Percentiles rank a stretch among this genome's conserved stretches.
Conservation (phyloP, 2,329 filamentous ascomycete genomes). For the Cercospora nicotianae region DNA sequence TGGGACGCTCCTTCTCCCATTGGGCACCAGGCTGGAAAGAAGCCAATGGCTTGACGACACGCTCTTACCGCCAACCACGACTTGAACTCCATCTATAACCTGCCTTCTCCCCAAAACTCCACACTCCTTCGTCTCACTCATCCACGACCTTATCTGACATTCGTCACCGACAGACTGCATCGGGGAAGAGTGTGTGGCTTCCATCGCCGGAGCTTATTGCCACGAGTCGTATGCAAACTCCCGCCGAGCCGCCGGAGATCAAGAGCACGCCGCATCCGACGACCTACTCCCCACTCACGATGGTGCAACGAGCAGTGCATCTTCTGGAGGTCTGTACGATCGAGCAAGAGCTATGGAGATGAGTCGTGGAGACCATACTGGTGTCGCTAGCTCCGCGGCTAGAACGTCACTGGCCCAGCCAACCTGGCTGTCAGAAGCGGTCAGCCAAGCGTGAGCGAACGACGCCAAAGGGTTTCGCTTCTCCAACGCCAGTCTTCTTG, state of each 20-base stretch:
- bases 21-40: neutral
- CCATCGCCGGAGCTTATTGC: neutral
- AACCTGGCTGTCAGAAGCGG: neutral
- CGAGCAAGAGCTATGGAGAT: neutral
- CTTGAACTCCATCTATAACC: neutral
- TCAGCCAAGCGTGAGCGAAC: constrained; percentile 1
- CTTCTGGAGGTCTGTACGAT: neutral
- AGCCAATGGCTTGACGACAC: constrained; percentile 1
- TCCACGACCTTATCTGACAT: neutral
- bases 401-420: constrained; percentile 5
- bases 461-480: neutral
- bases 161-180: neutral
- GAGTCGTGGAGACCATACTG: neutral
- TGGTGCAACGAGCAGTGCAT: neutral
- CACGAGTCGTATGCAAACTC: constrained; percentile 37
- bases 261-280: constrained; percentile 63
- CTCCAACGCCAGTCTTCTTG: neutral
- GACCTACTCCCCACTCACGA: neutral
- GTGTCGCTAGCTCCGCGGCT: neutral
- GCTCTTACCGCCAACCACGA: constrained; percentile 1
- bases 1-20: neutral
- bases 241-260: constrained; percentile 75
- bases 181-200: neutral
- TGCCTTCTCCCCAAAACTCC: neutral
- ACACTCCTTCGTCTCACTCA: neutral